These are phyloP conservation scores for Stereocaulon alpinum DNA, from an alignment of 495 filamentous ascomycete species.

Conservation along the genomic window DNA sequence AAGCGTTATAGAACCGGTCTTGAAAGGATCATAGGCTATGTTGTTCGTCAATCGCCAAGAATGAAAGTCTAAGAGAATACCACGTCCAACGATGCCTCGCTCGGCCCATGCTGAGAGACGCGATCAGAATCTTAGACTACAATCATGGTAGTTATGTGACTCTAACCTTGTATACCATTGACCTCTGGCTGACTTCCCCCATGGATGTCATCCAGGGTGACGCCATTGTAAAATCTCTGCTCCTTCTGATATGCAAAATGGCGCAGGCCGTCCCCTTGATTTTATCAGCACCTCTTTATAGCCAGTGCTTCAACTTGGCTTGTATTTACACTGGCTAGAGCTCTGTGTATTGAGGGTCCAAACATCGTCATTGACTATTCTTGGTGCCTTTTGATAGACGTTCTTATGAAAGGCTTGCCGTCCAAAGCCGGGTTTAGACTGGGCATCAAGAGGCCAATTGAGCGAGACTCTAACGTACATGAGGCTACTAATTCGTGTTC, in stretches of 20 bases:
- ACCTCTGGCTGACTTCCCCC: slow-evolving; percentile 27
- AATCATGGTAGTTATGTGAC: not conserved
- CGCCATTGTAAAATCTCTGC: slow-evolving; percentile 50
- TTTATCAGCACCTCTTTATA: slow-evolving; percentile 8
- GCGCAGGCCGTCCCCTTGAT: slow-evolving; percentile 32
- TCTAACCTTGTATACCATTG: slow-evolving; percentile 43
- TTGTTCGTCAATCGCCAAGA: slow-evolving; percentile 37
- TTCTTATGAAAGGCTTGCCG: slow-evolving; percentile 33
- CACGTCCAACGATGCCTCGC: slow-evolving; percentile 44
- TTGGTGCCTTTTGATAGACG: slow-evolving; percentile 27
- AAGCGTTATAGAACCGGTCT: slow-evolving; percentile 32
- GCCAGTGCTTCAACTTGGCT: not conserved
- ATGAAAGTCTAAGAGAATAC: slow-evolving; percentile 48
- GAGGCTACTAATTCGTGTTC: not conserved
- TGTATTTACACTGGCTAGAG: slow-evolving; percentile 35
- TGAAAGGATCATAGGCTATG: slow-evolving; percentile 31
- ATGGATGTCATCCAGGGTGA: slow-evolving; percentile 46
- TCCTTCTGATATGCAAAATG: slow-evolving; percentile 45
- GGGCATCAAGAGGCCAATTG: slow-evolving; percentile 37
- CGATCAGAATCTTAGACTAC: not conserved
- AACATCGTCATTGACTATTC: slow-evolving; percentile 46
- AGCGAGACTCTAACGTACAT: slow-evolving; percentile 31
- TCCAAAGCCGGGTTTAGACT: slow-evolving; percentile 30
- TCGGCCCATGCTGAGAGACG: slow-evolving; percentile 31
- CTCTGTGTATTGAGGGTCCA: slow-evolving; percentile 53